Base-by-base conservation (phyloP, 2,329 filamentous ascomycete species). In the Pseudopithomyces maydicus region DNA sequence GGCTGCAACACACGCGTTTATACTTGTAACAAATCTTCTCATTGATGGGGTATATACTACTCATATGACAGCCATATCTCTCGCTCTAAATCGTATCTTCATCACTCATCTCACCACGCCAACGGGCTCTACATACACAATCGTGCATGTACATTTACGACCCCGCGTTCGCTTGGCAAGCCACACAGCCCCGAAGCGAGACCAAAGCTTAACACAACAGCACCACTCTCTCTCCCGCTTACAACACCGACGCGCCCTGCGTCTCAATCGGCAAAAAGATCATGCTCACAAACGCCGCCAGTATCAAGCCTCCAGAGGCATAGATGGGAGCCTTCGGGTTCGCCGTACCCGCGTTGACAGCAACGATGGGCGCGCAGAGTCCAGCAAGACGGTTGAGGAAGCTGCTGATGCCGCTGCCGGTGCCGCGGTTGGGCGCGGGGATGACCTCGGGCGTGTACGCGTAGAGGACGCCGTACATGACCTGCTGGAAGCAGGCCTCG, bases 381-480 rank as follows among this genome's bases (percentile, higher is more conserved):
- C 90, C 89, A 5, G 85, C 84, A 39, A 89, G 70, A 36, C 89
- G 80, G 72, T 91, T 92, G 58, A 91, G 74, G 68, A 90, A 89
- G 69, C 86, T 89, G 20, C 87, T 85, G 46, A 92, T 88, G 41
- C 89, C 90, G 0, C 86, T 89, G 6, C 88, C 90, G 0, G 88
- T 90, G 5, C 89, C 90, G 32, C 90, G 80, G 20, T 89, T 85
- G 0, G 88, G 88, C 0, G 88, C 87, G 0, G 89, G 89, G 75
- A 92, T 91, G 26, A 91, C 85, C 68, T 92, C 90, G 0, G 90
- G 89, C 0, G 90, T 91, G 70, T 90, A 92, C 7, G 89, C 88
- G 71, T 91, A 92, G 1, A 92, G 77, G 1, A 91, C 88, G 55
- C 88, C 89, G 74, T 91, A 91, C 66, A 70, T 71, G 61, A 74